phyloP scores from a whole-genome alignment of 257 asterid species.

The Jacaranda copaia region DNA sequence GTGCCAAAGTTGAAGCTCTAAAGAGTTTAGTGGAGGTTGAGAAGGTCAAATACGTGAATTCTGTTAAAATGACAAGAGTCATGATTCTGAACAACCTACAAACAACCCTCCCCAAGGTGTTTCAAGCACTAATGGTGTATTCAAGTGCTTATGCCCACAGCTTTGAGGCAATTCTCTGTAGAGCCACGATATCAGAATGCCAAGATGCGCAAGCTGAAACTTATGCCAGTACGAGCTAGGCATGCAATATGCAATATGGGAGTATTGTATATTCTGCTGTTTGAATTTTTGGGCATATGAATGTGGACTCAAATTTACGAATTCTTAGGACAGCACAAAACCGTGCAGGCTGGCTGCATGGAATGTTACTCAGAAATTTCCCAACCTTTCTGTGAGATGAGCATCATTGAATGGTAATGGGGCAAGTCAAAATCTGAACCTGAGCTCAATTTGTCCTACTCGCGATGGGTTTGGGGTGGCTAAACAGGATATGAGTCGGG shows the following conservation, averaged over 20 bases:
- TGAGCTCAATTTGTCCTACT: too few species aligned
- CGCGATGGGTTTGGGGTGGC: too few species aligned
- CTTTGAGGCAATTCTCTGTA: conserved; percentile 53
- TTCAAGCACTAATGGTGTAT: conserved; percentile 57
- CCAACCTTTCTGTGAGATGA: conserved; percentile 10
- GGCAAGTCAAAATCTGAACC: too few species aligned
- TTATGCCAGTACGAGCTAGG: not conserved
- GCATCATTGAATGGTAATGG: too few species aligned
- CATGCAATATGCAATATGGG: not conserved
- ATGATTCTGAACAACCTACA: conserved; percentile 67
- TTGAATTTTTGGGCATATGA: not conserved
- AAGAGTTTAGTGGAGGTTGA: conserved; percentile 56
- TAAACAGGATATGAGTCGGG: too few species aligned
- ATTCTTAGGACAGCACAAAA: too few species aligned
- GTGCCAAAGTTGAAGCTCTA: conserved; percentile 67
- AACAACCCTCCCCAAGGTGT: conserved; percentile 74
- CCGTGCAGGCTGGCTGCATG: not conserved
- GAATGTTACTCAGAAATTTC: conserved; percentile 24
- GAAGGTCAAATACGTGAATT: conserved; percentile 59
- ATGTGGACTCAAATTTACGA: too few species aligned
- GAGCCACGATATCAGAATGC: conserved; percentile 39
- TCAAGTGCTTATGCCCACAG: conserved; percentile 61
- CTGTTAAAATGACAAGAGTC: conserved; percentile 54
- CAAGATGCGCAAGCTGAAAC: conserved; percentile 40
- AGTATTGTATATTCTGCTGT: conserved; percentile 42